Percentiles rank a stretch among this genome's conserved stretches.
Conservation (phyloP, 1,284 basidiomycete species). For the Ceratobasidium sp. region DNA sequence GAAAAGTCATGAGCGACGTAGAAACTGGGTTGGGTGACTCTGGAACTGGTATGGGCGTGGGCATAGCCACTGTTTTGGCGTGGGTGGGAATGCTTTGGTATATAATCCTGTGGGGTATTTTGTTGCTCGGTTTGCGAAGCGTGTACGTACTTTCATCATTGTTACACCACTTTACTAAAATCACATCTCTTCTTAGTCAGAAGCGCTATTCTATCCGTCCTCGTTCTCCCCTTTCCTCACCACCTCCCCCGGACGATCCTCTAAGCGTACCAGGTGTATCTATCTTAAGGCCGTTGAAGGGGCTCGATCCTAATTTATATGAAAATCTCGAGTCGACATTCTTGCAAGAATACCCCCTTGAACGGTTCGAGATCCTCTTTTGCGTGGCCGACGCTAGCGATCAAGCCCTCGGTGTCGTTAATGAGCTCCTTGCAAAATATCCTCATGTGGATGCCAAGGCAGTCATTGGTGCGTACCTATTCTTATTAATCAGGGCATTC, state of each 20-base stretch:
- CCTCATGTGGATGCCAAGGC: conserved; percentile 72
- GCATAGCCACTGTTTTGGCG: background rate
- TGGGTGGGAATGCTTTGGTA: conserved; percentile 71
- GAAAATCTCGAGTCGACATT: conserved; percentile 93
- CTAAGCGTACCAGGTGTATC: conserved; percentile 80
- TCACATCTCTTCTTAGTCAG: conserved; percentile 57
- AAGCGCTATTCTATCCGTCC: conserved; percentile 71
- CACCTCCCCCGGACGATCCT: conserved; percentile 52
- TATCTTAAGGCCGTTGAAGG: conserved; percentile 88
- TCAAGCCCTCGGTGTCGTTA: conserved; percentile 78
- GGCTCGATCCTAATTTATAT: conserved; percentile 89
- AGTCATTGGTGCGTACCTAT: conserved; percentile 67
- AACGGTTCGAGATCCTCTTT: conserved; percentile 77
- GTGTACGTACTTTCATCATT: conserved; percentile 40
- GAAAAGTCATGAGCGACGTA: background rate
- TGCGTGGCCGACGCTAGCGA: conserved; percentile 82
- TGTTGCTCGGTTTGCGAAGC: conserved; percentile 63
- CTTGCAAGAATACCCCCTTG: conserved; percentile 80
- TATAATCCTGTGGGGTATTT: conserved; percentile 70
- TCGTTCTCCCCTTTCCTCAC: conserved; percentile 65
- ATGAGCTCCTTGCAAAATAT: conserved; percentile 75
- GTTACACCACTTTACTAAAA: conserved; percentile 42
- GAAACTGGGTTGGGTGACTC: background rate
- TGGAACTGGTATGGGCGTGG: background rate
- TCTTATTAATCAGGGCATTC: background rate